Evolutionary conservation across 805 yeast species (phyloP), one percentile per base, ranked within the genome.

Genomic region (Candida berthetii): DNA sequence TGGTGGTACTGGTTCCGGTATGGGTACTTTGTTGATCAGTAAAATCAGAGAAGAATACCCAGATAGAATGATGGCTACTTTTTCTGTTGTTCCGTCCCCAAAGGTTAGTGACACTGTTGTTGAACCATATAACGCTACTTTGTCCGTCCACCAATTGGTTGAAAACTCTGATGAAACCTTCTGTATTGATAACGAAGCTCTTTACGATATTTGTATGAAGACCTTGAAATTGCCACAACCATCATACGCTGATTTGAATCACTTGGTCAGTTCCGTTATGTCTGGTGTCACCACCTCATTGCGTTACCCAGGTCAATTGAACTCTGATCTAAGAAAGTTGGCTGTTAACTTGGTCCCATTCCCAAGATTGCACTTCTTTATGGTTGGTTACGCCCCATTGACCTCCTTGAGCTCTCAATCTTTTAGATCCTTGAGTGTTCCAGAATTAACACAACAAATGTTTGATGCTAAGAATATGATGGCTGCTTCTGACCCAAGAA

Each of bases 1-100:
- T 67, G 99, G 99, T 74, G 99, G 99, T 78, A 91, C 99, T 40
- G 99, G 99, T 61, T 89, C 97, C 24, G 99, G 99, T 60, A 82
- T 91, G 64, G 99, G 98, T 41, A 89, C 98, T 32, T 74, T 91
- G 53, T 76, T 91, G 60, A 78, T 91, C 58, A 96, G 91, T 69
- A 93, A 89, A 60, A 80, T 91, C 54, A 85, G 96, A 34, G 78
- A 81, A 55, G 97, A 91, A 65, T 91, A 82, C 65, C 96, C 96
- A 58, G 95, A 91, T 69, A 91, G 95, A 73, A 85, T 97, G 55
- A 93, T 91, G 73, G 81, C 95, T 53, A 97, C 95, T 68, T 91
- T 91, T 60, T 97, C 98, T 31, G 97, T 93, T 41, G 93, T 93
- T 66, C 99, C 99, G 46, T 96, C 97, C 48, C 97, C 98, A 42